phyloP scores from a whole-genome alignment of 1,284 basidiomycete genomes.

The Ustilago loliicola region DNA sequence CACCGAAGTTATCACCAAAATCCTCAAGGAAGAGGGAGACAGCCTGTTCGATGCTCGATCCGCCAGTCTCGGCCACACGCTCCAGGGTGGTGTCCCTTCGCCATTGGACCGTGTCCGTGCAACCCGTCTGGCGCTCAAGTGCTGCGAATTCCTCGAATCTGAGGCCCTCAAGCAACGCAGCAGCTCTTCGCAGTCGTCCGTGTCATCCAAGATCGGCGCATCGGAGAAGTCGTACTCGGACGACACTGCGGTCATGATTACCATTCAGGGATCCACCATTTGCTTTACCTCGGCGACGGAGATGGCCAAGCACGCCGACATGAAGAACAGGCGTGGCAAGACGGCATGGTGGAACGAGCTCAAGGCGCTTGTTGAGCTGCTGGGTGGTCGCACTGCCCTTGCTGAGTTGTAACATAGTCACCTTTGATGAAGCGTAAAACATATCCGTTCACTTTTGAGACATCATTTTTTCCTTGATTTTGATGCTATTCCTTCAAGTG shows the following conservation, averaged over 20 bases:
- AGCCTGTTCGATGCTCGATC: conserved; percentile 92
- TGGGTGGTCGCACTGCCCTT: conserved; percentile 57
- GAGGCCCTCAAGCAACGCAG: conserved; percentile 75
- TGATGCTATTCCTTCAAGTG: background rate
- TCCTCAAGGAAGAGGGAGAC: conserved; percentile 92
- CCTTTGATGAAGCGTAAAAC: background rate
- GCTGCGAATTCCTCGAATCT: conserved; percentile 92
- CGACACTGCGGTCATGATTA: conserved; percentile 89
- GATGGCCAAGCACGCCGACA: conserved; percentile 87
- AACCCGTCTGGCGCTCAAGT: conserved; percentile 87
- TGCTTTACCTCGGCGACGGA: conserved; percentile 86
- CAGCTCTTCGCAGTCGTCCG: conserved; percentile 37
- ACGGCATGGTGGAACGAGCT: conserved; percentile 80
- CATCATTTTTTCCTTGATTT: background rate
- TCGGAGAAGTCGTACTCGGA: conserved; percentile 49
- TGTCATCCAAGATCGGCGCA: conserved; percentile 67
- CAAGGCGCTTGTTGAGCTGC: conserved; percentile 61
- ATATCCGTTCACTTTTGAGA: background rate
- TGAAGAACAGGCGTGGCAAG: conserved; percentile 87
- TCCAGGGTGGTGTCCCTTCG: conserved; percentile 94
- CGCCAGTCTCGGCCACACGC: conserved; percentile 92
- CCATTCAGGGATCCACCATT: conserved; percentile 84
- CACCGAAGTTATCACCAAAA: conserved; percentile 91
- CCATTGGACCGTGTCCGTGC: conserved; percentile 93
- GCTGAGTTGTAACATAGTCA: conserved; percentile 35